Base-by-base conservation (phyloP, 116 monocot genomes). In the Trichopus zeylanicus region DNA sequence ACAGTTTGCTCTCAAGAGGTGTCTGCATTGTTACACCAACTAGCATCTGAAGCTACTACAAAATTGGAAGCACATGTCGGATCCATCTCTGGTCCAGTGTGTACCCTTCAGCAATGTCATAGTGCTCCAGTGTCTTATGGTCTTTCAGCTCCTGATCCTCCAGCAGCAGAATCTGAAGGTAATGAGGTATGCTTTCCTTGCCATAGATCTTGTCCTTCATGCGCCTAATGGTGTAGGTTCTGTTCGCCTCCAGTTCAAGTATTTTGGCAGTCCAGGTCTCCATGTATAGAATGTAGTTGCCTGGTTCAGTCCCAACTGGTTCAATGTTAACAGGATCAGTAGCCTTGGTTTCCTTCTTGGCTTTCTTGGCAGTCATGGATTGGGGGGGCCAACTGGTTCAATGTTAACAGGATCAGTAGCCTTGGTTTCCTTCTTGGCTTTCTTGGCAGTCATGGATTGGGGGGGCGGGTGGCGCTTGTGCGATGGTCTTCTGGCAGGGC, bases 261-360 rank as follows among this genome's bases (percentile, higher is more conserved):
- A 6, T 19, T 51, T 51, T 51, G 20, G 7, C 15, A 51, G 51
- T 51, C 51, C 51, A 51, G 19, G 51, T 51, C 51, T 51, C 42
- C 1, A 42, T n/a, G n/a, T 16, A 42, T 13, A 42, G 4, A 16
- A n/a, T 42, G 12, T 42, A 42, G 8, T 42, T 13, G 13, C 13
- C 13, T 2, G 12, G n/a, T 42, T 42, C 42, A 42, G 13, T 16
- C n/a, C 42, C 42, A 62, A 6, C 34, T 35, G n/a, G n/a, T n/a
- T n/a, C n/a, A n/a, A n/a, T n/a, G n/a, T n/a, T n/a, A n/a, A n/a
- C n/a, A n/a, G n/a, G n/a, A n/a, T n/a, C n/a, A n/a, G n/a, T n/a
- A n/a, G n/a, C n/a, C n/a, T n/a, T n/a, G n/a, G n/a, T n/a, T n/a
- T n/a, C n/a, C n/a, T n/a, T n/a, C n/a, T n/a, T n/a, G n/a, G n/a